Percentiles rank a stretch among this genome's conserved stretches.
phyloP scores from a whole-genome alignment of 2,329 filamentous ascomycete genomes.

The Cladosporium velox region DNA sequence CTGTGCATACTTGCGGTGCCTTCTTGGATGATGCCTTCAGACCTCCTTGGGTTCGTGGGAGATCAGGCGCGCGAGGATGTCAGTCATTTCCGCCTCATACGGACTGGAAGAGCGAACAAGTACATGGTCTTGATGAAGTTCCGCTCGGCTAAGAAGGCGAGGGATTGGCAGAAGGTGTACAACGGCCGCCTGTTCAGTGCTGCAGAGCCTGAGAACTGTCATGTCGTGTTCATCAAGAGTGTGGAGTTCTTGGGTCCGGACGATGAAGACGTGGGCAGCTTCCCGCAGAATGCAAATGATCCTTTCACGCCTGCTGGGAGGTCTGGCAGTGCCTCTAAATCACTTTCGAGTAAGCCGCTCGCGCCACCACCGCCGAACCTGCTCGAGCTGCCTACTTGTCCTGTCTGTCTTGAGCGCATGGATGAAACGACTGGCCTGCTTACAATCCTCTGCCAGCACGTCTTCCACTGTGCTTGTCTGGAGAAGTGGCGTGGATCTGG shows the following conservation, averaged over 20 bases:
- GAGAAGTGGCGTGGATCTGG: conserved; percentile 95
- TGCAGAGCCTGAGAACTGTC: conserved; percentile 80
- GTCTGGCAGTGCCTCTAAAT: conserved; percentile 32
- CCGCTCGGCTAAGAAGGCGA: conserved; percentile 70
- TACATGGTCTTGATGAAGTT: conserved; percentile 98
- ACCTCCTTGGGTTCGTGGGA: conserved; percentile 89
- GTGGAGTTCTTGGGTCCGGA: conserved; percentile 76
- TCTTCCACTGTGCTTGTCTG: conserved; percentile 94
- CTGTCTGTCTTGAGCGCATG: conserved; percentile 96
- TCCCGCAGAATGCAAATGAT: conserved; percentile 62
- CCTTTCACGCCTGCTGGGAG: conserved; percentile 54
- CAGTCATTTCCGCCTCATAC: conserved; percentile 91
- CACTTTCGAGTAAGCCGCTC: conserved; percentile 58
- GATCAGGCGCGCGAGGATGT: conserved; percentile 83
- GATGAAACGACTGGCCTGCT: conserved; percentile 93
- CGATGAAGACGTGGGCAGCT: conserved; percentile 49
- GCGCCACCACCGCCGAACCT: conserved; percentile 78
- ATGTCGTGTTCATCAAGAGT: conserved; percentile 90
- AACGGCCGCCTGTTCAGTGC: conserved; percentile 88
- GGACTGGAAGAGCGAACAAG: conserved; percentile 82
- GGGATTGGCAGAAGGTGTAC: conserved; percentile 79
- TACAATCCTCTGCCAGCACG: conserved; percentile 95
- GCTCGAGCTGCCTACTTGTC: conserved; percentile 90
- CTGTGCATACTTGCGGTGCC: conserved; percentile 93
- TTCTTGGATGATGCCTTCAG: conserved; percentile 86